Evolutionary conservation across 2,329 filamentous ascomycete species (phyloP).

Genomic region (Fusarium floridanum): DNA sequence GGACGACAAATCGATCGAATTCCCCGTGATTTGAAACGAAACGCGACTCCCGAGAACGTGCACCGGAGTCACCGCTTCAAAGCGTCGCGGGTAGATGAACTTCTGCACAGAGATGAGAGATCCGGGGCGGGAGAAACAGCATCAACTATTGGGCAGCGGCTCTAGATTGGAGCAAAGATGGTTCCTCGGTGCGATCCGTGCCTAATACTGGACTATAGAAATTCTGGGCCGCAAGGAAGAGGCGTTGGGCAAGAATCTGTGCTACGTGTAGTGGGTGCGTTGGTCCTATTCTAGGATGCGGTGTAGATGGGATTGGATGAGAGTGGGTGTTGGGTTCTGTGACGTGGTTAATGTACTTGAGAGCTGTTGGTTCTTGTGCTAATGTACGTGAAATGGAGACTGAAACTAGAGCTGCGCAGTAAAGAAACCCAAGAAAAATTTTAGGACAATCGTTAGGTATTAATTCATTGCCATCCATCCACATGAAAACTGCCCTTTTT

Average conservation of each 20-base stretch:
- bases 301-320: neutral
- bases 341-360: slow-evolving; percentile 1
- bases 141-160: neutral
- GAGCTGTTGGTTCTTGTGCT: neutral
- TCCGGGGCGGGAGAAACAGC: neutral
- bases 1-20: slow-evolving; percentile 9
- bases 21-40: slow-evolving; percentile 2
- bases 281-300: neutral
- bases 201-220: neutral
- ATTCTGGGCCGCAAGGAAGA: neutral
- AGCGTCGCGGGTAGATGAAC: slow-evolving; percentile 4
- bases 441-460: neutral
- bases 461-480: neutral
- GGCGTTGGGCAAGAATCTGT: neutral
- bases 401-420: neutral
- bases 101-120: neutral
- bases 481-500: neutral
- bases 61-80: slow-evolving; percentile 5
- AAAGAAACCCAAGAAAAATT: neutral
- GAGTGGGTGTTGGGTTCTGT: neutral
- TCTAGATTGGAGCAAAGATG: neutral
- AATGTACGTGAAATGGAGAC: slow-evolving; percentile 1
- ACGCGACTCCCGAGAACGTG: slow-evolving; percentile 1
- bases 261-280: neutral
- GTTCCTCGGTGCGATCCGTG: slow-evolving; percentile 4